Evolutionary conservation across 2,329 filamentous ascomycete species (phyloP).

Genomic region (Rugonectria rugulosa): DNA sequence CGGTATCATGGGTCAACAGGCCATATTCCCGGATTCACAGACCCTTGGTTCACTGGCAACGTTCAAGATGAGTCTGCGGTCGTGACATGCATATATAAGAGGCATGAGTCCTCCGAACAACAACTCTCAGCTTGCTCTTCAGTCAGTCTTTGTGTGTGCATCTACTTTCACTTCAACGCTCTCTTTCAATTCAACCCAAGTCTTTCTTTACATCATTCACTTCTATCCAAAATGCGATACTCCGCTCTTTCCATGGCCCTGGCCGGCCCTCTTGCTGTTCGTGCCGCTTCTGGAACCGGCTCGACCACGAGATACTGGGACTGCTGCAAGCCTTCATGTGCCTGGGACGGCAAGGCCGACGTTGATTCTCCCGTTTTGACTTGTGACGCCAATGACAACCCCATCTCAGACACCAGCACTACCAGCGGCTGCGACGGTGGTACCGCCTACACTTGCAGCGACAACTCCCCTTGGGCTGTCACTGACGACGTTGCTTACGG

Average conservation of each 20-base stretch:
- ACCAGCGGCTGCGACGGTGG: slow-evolving; percentile 65
- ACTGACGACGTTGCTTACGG: slow-evolving; percentile 67
- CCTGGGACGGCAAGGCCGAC: slow-evolving; percentile 64
- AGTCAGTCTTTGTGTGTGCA: slow-evolving; percentile 13
- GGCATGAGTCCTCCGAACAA: not conserved
- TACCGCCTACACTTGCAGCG: slow-evolving; percentile 65
- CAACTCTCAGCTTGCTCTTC: slow-evolving; percentile 18
- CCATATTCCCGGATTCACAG: not conserved
- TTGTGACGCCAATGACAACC: slow-evolving; percentile 63
- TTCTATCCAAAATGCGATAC: slow-evolving; percentile 31
- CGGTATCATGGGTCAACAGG: slow-evolving; percentile 11
- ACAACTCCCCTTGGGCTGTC: slow-evolving; percentile 69
- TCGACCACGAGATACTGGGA: slow-evolving; percentile 61
- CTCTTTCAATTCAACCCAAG: slow-evolving; percentile 25
- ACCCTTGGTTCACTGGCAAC: not conserved
- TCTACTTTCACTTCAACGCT: slow-evolving; percentile 25
- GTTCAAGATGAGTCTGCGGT: not conserved
- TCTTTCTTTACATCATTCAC: slow-evolving; percentile 24
- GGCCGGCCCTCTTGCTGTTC: slow-evolving; percentile 32
- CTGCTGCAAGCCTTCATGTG: slow-evolving; percentile 76
- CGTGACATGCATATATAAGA: slow-evolving; percentile 26
- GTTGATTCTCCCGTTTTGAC: slow-evolving; percentile 59
- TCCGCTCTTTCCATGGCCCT: slow-evolving; percentile 33
- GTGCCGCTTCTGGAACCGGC: slow-evolving; percentile 39
- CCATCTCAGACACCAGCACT: slow-evolving; percentile 57